These are phyloP conservation scores for Wickerhamomyces pijperi DNA, from an alignment of 805 yeast genomes.

Conservation along the genomic window DNA sequence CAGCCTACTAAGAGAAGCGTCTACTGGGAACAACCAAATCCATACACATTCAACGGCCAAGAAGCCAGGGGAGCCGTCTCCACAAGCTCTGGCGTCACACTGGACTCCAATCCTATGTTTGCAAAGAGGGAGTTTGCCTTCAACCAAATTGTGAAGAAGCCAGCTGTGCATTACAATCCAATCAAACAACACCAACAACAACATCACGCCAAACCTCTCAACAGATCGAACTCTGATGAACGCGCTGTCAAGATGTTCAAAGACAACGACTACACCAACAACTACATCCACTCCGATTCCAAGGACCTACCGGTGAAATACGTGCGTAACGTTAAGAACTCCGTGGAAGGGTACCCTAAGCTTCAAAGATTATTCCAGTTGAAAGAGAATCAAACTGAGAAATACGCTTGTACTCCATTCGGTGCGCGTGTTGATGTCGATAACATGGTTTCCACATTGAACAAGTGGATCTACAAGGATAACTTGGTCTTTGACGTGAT, in stretches of 20 bases:
- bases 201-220: constrained; percentile 2
- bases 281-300: constrained; percentile 48
- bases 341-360: constrained; percentile 81
- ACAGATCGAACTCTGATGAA: not conserved
- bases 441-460: constrained; percentile 44
- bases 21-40: not conserved
- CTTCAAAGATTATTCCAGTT: constrained; percentile 55
- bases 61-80: constrained; percentile 3
- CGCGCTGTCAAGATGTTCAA: constrained; percentile 17
- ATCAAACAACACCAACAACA: not conserved
- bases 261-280: constrained; percentile 66
- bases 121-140: not conserved
- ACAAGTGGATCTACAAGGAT: constrained; percentile 48
- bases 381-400: constrained; percentile 45
- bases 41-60: not conserved
- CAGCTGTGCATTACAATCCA: constrained; percentile 3
- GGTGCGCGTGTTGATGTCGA: constrained; percentile 47
- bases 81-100: constrained; percentile 5
- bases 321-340: constrained; percentile 53
- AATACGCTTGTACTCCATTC: constrained; percentile 49
- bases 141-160: constrained; percentile 1
- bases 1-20: not conserved
- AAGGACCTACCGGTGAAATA: constrained; percentile 43
- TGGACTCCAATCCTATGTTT: constrained; percentile 1
- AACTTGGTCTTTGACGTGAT: constrained; percentile 73